These are phyloP conservation scores for Amoeboaphelidium occidentale DNA, from an alignment of 371 early-diverging fungal genomes.

Conservation along the genomic window DNA sequence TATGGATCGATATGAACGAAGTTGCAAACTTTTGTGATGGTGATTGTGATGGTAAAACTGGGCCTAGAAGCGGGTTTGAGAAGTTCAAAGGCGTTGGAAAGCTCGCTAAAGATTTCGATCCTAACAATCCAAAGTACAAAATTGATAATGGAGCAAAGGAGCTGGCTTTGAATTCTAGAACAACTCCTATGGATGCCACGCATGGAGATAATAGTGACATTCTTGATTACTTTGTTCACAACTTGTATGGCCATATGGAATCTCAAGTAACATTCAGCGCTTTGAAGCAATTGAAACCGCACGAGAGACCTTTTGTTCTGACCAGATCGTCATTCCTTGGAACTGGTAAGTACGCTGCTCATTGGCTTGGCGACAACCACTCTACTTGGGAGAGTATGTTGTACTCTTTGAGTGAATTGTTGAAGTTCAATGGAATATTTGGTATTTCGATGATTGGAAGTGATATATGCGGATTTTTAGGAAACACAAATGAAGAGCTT, in stretches of 20 bases:
- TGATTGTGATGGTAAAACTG: constrained; percentile 12
- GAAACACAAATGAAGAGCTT: not conserved
- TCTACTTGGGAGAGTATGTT: constrained; percentile 2
- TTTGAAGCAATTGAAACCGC: not conserved
- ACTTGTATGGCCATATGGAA: not conserved
- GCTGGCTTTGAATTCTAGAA: not conserved
- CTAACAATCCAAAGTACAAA: constrained; percentile 16
- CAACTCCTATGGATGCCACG: not conserved
- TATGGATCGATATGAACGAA: constrained; percentile 49
- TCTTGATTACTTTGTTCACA: not conserved
- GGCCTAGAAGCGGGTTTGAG: not conserved
- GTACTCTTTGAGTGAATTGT: constrained; percentile 1
- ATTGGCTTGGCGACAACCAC: not conserved
- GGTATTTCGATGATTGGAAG: constrained; percentile 3
- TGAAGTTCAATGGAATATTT: constrained; percentile 7
- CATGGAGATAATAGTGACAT: not conserved
- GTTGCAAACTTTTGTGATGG: constrained; percentile 31
- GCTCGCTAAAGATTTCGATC: not conserved
- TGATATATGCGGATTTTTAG: constrained; percentile 3
- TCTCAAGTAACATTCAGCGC: not conserved
- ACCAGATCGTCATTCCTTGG: not conserved
- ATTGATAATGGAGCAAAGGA: constrained; percentile 13
- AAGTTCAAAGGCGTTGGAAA: not conserved
- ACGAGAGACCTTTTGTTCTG: not conserved
- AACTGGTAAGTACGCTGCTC: not conserved